A percentile compares a stretch with the other conserved stretches of the same genome.
Conservation (phyloP, 257 asterid species). For the Solanum gracilifrons region DNA sequence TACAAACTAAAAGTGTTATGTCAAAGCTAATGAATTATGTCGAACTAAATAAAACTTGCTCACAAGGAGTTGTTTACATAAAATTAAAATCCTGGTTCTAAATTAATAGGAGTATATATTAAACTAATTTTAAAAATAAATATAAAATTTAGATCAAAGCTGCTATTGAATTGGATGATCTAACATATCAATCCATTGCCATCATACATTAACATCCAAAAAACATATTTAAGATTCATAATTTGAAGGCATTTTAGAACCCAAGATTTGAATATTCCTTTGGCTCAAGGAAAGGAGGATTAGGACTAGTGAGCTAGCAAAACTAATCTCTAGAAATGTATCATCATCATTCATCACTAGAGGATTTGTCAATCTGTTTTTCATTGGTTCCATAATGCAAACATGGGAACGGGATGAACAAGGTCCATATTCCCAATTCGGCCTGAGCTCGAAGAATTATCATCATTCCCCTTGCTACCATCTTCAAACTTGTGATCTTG, state of each 20-base stretch:
- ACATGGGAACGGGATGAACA: conserved; percentile 41
- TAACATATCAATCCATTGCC: neutral
- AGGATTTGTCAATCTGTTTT: neutral
- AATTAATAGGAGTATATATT: neutral
- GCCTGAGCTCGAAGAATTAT: neutral
- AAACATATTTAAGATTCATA: neutral
- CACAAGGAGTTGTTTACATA: neutral
- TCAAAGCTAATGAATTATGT: neutral
- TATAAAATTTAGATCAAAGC: neutral
- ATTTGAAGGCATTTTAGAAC: neutral
- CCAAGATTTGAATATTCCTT: neutral
- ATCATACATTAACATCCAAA: neutral
- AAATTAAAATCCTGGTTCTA: neutral
- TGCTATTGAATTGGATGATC: neutral
- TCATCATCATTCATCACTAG: neutral
- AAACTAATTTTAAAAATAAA: neutral
- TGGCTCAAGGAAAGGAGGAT: neutral
- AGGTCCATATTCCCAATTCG: conserved; percentile 15
- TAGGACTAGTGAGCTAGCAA: neutral
- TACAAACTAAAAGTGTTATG: neutral
- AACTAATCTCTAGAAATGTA: neutral
- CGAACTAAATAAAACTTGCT: neutral
- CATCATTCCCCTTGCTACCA: conserved; percentile 8
- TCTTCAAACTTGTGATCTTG: conserved; percentile 23
- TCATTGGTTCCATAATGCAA: conserved; percentile 61